phyloP scores from a whole-genome alignment of 2,329 filamentous ascomycete species.

The Cordyceps javanica region DNA sequence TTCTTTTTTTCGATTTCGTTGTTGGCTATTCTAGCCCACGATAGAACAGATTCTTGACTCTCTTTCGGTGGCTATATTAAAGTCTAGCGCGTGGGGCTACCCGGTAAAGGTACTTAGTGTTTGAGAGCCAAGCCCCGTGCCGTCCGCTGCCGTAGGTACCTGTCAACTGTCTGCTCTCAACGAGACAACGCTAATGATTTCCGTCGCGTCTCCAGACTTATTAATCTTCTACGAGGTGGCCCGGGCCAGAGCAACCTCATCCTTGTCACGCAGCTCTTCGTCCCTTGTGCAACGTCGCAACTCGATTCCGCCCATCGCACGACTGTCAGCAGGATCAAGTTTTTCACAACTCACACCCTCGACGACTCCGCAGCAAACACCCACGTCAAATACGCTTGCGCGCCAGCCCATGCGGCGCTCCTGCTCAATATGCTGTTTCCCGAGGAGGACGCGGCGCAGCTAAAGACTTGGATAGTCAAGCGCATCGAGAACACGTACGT shows the following conservation, averaged over 20 bases:
- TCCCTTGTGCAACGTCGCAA: not conserved
- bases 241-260: not conserved
- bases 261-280: not conserved
- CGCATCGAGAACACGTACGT: constrained; percentile 68
- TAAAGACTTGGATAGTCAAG: constrained; percentile 75
- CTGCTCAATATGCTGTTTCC: constrained; percentile 50
- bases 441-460: constrained; percentile 53
- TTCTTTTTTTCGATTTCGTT: not conserved
- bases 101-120: not conserved
- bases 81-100: too few species aligned
- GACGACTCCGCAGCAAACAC: not conserved
- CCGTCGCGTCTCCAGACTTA: constrained; percentile 10
- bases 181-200: not conserved
- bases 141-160: not conserved
- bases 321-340: not conserved
- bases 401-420: constrained; percentile 5
- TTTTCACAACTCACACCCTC: not conserved
- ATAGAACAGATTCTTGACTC: too few species aligned
- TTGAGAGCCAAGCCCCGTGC: not conserved
- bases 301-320: not conserved
- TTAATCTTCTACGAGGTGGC: not conserved
- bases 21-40: too few species aligned
- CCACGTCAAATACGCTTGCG: not conserved
- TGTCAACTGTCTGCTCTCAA: too few species aligned
- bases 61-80: too few species aligned